Evolutionary conservation across 2,329 filamentous ascomycete species (phyloP), one percentile per base, ranked within the genome.

Genomic region (Huntiella decipiens): DNA sequence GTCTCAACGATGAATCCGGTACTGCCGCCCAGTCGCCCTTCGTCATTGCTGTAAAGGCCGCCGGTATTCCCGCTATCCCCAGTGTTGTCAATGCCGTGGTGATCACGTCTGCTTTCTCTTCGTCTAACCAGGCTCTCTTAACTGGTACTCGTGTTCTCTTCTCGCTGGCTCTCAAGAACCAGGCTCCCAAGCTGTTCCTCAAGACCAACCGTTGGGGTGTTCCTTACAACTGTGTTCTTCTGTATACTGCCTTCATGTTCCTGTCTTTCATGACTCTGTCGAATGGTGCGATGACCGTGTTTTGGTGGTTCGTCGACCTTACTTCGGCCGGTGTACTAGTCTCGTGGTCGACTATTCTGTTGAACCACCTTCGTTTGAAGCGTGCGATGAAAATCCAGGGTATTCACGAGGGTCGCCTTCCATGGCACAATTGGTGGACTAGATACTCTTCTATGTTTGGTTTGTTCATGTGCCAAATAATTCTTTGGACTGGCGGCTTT

Each of bases 81-180:
- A 75, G 74, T 4, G 71, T 87, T 46, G 77, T 87, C 60, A 88
- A 88, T 57, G 81, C 79, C 33, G 67, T 86, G 19, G 77, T 87
- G 53, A 67, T 86, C 52, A 82, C 77, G 0, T 80, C 77, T 6
- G 47, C 47, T n/a, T 49, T 45, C 36, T 49, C 47, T n/a, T 41
- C 47, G n/a, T 75, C 72, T 0, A 85, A 85, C 53, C 74, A 79
- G 52, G 73, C 70, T 54, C 63, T 86, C 32, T 63, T 67, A 36
- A 63, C 71, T 1, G 74, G 73, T 22, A 74, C 73, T 1, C 67
- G 75, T 40, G 71, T 74, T 3, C 36, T 49, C 17, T 49, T 49
- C 16, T 63, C 63, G 1, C 58, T 70, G 7, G 67, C 66, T 3
- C 56, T 67, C 17, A 55, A 57, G 44, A 55, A 55, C 39, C 56